Percentiles rank a stretch among this genome's conserved stretches.
These are phyloP conservation scores for Mortierella sp. DNA, from an alignment of 371 early-diverging fungal species.

Conservation along the genomic window DNA sequence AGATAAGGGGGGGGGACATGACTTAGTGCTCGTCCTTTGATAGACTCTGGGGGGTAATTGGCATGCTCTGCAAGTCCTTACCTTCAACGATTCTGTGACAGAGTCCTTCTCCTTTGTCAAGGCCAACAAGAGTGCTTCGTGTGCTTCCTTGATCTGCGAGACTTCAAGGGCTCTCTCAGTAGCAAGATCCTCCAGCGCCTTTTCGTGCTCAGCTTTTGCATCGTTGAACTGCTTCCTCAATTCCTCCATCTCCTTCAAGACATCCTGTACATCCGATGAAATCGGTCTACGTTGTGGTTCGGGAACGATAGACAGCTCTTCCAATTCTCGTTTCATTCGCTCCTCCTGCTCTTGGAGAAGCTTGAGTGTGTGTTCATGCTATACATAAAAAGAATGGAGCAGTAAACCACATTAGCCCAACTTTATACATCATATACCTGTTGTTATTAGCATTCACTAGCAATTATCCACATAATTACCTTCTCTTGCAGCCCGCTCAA, in stretches of 20 bases:
- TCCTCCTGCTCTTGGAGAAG: conserved; percentile 53
- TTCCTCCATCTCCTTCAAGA: conserved; percentile 48
- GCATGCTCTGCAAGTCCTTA: too few species aligned
- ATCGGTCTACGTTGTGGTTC: conserved; percentile 42
- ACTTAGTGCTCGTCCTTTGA: too few species aligned
- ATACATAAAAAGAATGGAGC: not conserved
- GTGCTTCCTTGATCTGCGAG: conserved; percentile 25
- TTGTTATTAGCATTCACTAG: not conserved
- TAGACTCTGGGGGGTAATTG: too few species aligned
- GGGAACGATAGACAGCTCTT: conserved; percentile 26
- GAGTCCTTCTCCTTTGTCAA: conserved; percentile 40
- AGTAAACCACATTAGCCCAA: not conserved
- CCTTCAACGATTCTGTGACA: conserved; percentile 24
- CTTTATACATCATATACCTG: too few species aligned
- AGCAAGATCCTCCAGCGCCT: conserved; percentile 22
- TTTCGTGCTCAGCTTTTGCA: conserved; percentile 29
- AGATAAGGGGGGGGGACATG: not conserved
- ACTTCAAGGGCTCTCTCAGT: conserved; percentile 24
- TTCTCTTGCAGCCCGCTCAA: conserved; percentile 48
- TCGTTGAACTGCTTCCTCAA: conserved; percentile 32
- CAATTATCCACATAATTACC: conserved; percentile 13
- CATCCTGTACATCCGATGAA: conserved; percentile 41
- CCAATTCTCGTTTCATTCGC: conserved; percentile 43
- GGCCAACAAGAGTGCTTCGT: conserved; percentile 24
- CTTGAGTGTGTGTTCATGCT: conserved; percentile 51